Evolutionary conservation across 164 flowering plant species (phyloP), one percentile per base, ranked within the genome.

Genomic region (Sedum album): DNA sequence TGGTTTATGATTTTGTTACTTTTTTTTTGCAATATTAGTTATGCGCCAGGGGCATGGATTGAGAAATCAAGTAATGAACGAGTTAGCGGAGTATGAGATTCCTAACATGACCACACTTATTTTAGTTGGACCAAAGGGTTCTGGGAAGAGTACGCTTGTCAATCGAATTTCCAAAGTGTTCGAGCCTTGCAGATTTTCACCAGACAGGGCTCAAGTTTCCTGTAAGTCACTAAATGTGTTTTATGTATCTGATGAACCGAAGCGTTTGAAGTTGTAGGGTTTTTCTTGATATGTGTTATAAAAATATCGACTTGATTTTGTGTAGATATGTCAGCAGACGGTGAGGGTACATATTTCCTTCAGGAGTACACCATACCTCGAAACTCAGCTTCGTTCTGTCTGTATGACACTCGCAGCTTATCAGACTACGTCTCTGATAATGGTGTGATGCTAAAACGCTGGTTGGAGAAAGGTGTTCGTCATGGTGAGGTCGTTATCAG

Each of bases 91-190:
- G 31, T 84, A 79, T 71, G 77, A 80, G 49, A 74, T 88, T 18
- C 98, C 96, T 67, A 69, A 76, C 68, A 80, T 81, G 15, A 84
- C 88, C 41, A 65, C 88, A 5, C 82, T 92, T 15, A 4, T 90
- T 66, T 64, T 92, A 69, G 60, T 92, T 73, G 96, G 98, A 68
- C 93, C 87, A 21, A 81, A 76, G 74, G 86, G 91, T 60, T 88
- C 93, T 33, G 98, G 98, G 41, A 92, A 92, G 73, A 92, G 98
- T 75, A 86, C 85, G 71, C 93, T 92, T 68, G 73, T 92, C 33
- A 90, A 92, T 72, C 80, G 73, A 73, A 87, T 92, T 36, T 86
- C 88, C 2, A 81, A 78, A 73, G 80, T 79, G 68, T 78, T 92
- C 65, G 93, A 88, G 67, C 80, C 76, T 65, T 84, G 81, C 76